A percentile compares a stretch with the other conserved stretches of the same genome.
These are phyloP conservation scores for Wickerhamomyces chambardii DNA, from an alignment of 805 yeast species.

Conservation along the genomic window DNA sequence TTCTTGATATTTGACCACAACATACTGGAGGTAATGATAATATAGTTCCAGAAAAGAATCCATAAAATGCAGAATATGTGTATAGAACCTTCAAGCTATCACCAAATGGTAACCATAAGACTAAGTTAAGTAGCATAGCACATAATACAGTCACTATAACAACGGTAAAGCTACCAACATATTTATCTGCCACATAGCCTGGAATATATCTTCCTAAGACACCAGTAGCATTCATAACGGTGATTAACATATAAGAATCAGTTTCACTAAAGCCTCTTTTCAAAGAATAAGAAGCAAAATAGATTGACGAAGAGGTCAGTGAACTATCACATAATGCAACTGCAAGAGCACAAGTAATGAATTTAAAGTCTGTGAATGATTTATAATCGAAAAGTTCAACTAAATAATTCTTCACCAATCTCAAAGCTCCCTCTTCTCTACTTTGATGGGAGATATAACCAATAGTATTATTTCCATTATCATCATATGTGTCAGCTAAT, in stretches of 20 bases:
- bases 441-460: conserved; percentile 16
- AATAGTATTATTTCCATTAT: conserved; percentile 28
- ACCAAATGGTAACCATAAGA: conserved; percentile 30
- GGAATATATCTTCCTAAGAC: conserved; percentile 35
- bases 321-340: conserved; percentile 39
- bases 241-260: conserved; percentile 34
- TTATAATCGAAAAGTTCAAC: conserved; percentile 18
- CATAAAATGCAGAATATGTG: conserved; percentile 38
- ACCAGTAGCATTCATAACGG: conserved; percentile 31
- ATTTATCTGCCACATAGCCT: conserved; percentile 31
- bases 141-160: conserved; percentile 26
- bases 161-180: conserved; percentile 44
- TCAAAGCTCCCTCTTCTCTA: conserved; percentile 18
- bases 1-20: conserved; percentile 46
- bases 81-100: conserved; percentile 23
- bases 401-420: conserved; percentile 11
- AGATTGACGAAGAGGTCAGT: conserved; percentile 35
- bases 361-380: conserved; percentile 35
- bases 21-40: conserved; percentile 49
- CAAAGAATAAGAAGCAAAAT: conserved; percentile 39
- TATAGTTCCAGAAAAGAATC: conserved; percentile 45
- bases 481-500: conserved; percentile 21
- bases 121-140: conserved; percentile 21
- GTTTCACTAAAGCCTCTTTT: conserved; percentile 31
- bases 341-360: conserved; percentile 30